These are phyloP conservation scores for Schizosaccharomyces octosporus DNA, from an alignment of 805 yeast species.

Conservation along the genomic window DNA sequence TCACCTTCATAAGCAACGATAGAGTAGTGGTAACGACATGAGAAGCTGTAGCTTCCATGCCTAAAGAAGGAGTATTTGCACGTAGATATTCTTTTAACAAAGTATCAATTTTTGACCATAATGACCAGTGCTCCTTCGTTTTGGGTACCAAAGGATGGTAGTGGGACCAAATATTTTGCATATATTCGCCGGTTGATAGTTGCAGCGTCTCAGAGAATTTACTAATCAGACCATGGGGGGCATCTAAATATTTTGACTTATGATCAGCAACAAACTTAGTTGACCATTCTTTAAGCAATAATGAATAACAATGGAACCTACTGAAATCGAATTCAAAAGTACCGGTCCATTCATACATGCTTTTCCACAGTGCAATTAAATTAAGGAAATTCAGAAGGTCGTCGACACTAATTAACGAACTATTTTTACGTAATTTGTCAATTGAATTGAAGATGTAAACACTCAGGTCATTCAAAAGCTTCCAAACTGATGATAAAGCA, in stretches of 20 bases:
- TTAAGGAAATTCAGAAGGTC: not conserved
- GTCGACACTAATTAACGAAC: not conserved
- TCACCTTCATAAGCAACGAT: not conserved
- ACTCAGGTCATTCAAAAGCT: not conserved
- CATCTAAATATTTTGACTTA: too few relatives aligned
- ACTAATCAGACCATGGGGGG: not conserved
- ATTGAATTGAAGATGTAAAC: not conserved
- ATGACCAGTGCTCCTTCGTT: not conserved
- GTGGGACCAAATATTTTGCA: not conserved
- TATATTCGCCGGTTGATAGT: not conserved
- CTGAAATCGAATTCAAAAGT: not conserved
- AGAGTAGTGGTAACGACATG: not conserved
- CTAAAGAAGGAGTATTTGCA: not conserved
- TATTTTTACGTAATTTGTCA: not conserved
- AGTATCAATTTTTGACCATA: not conserved
- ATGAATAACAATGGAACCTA: not conserved
- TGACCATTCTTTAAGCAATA: not conserved
- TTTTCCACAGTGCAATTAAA: not conserved
- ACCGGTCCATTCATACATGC: not conserved
- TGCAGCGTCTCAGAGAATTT: not conserved
- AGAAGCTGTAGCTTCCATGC: not conserved
- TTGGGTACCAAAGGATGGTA: not conserved
- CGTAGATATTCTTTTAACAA: not conserved
- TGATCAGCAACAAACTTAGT: not conserved
- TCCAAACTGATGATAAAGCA: not conserved